These are phyloP conservation scores for Elongisporangium prolatum DNA, from an alignment of 352 stramenopile genomes.

Conservation along the genomic window DNA sequence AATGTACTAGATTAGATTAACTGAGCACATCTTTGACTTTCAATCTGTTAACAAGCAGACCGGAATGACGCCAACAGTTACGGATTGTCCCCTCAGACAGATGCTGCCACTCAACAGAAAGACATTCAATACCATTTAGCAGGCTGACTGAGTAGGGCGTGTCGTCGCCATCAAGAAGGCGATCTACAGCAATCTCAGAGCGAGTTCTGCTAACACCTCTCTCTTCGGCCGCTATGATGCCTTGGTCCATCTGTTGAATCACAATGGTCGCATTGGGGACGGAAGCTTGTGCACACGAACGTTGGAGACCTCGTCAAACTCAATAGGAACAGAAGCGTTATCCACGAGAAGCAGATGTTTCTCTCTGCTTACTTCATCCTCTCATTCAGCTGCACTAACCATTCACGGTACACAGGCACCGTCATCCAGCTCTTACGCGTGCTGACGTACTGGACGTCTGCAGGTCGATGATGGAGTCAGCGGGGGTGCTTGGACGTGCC, in stretches of 20 bases:
- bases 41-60: neutral
- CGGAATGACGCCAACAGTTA: neutral
- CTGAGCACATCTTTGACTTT: neutral
- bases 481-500: neutral
- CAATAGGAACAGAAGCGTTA: neutral
- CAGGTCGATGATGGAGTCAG: neutral
- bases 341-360: neutral
- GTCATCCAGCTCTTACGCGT: constrained; percentile 2
- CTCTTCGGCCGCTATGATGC: neutral
- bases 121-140: neutral
- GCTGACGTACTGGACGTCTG: neutral
- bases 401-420: neutral
- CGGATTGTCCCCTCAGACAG: neutral
- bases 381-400: neutral
- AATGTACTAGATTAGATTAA: neutral
- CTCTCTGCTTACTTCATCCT: neutral
- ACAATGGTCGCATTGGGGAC: neutral
- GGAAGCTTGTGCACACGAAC: too few species aligned
- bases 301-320: too few species aligned
- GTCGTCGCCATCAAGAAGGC: neutral
- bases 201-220: neutral
- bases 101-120: neutral
- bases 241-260: neutral
- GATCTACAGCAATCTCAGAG: neutral
- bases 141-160: neutral